phyloP scores from a whole-genome alignment of 1,139 yeast genomes.

The Yamadazyma kanchanaburiensis region DNA sequence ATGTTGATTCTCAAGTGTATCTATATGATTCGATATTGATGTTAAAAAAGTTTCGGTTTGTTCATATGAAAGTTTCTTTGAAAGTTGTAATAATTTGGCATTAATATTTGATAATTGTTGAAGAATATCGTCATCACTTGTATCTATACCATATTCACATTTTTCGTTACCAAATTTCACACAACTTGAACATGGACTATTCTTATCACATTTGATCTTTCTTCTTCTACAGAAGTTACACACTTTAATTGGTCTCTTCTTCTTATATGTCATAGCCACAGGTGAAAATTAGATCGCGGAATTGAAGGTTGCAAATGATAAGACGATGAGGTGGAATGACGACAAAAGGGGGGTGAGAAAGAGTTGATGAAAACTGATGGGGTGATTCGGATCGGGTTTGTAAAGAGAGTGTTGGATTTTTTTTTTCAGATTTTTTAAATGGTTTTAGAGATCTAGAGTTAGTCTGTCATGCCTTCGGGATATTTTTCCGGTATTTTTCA shows the following conservation, averaged over 20 bases:
- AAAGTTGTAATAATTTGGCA: conserved; percentile 2
- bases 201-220: conserved; percentile 12
- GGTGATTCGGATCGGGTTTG: too few species aligned
- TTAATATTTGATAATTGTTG: conserved; percentile 3
- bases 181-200: conserved; percentile 11
- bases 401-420: too few species aligned
- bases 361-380: too few species aligned
- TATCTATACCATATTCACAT: conserved; percentile 4
- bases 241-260: conserved; percentile 9
- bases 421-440: too few species aligned
- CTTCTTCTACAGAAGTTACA: conserved; percentile 11
- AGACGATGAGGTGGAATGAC: too few species aligned
- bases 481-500: too few species aligned
- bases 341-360: too few species aligned
- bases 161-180: conserved; percentile 7
- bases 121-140: conserved; percentile 2
- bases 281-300: too few species aligned
- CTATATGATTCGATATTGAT: neutral
- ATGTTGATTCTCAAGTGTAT: conserved; percentile 1
- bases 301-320: too few species aligned
- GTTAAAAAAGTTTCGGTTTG: conserved; percentile 2
- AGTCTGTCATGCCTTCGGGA: too few species aligned
- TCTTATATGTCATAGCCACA: too few species aligned
- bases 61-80: conserved; percentile 1
- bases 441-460: too few species aligned